Evolutionary conservation across 2,329 filamentous ascomycete species (phyloP).

Genomic region (Pseudogymnoascus verrucosus): DNA sequence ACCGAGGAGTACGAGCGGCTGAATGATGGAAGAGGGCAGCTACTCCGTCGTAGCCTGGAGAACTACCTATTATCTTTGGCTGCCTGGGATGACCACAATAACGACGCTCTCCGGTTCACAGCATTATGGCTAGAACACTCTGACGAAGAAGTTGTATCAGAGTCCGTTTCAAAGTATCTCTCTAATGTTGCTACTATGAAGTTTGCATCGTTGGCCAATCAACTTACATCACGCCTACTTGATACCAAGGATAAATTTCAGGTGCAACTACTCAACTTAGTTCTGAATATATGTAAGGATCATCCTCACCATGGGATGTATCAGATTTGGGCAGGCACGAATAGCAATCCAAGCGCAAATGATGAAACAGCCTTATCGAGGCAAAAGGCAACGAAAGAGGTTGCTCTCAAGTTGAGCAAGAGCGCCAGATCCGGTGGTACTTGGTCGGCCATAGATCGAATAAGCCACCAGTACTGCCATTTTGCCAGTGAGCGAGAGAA

Average conservation of each 20-base stretch:
- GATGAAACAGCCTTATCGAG: slow-evolving; percentile 70
- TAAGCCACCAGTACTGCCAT: slow-evolving; percentile 57
- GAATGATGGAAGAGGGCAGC: slow-evolving; percentile 66
- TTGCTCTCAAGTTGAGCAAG: slow-evolving; percentile 53
- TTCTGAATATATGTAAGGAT: slow-evolving; percentile 78
- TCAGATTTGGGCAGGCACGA: slow-evolving; percentile 80
- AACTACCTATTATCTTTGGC: slow-evolving; percentile 83
- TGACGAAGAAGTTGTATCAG: slow-evolving; percentile 67
- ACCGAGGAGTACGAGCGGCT: slow-evolving; percentile 77
- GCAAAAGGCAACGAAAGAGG: slow-evolving; percentile 60
- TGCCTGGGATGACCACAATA: slow-evolving; percentile 82
- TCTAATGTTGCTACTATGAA: slow-evolving; percentile 76
- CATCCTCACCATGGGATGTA: slow-evolving; percentile 98
- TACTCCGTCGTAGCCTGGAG: slow-evolving; percentile 80
- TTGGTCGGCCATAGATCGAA: slow-evolving; percentile 66
- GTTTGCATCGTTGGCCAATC: slow-evolving; percentile 89
- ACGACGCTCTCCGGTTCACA: slow-evolving; percentile 84
- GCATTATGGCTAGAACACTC: slow-evolving; percentile 89
- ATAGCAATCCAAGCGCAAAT: slow-evolving; percentile 58
- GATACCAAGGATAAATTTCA: slow-evolving; percentile 67
- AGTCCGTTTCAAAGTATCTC: slow-evolving; percentile 63
- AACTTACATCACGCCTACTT: slow-evolving; percentile 86
- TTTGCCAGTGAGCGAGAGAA: slow-evolving; percentile 60
- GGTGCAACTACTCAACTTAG: slow-evolving; percentile 60
- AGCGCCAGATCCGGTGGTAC: slow-evolving; percentile 37